These are phyloP conservation scores for Penicillium ochrochloron DNA, from an alignment of 495 filamentous ascomycete genomes.

Conservation along the genomic window DNA sequence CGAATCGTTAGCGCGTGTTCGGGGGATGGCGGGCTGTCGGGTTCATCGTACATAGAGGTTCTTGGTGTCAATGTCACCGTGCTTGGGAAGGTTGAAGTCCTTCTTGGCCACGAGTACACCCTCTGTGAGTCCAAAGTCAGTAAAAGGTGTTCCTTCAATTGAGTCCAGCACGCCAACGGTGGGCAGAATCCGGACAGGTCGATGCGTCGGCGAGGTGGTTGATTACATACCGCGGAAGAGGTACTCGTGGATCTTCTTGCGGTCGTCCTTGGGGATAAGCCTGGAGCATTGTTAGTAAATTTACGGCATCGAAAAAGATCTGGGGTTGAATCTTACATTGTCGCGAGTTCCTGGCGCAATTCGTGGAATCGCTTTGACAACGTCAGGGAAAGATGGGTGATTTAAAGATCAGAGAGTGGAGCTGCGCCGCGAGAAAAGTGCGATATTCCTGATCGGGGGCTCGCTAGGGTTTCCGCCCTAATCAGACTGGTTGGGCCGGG, in stretches of 20 bases:
- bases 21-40: neutral
- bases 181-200: neutral
- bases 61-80: slow-evolving; percentile 95
- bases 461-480: slow-evolving; percentile 48
- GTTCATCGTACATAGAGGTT: slow-evolving; percentile 75
- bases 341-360: slow-evolving; percentile 62
- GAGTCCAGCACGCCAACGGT: slow-evolving; percentile 10
- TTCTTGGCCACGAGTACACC: slow-evolving; percentile 99
- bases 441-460: slow-evolving; percentile 37
- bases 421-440: slow-evolving; percentile 47
- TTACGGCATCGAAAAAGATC: neutral
- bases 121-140: slow-evolving; percentile 59
- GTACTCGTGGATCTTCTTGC: slow-evolving; percentile 99
- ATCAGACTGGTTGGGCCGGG: slow-evolving; percentile 24
- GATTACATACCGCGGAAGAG: slow-evolving; percentile 86
- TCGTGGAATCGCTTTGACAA: slow-evolving; percentile 65
- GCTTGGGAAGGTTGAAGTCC: slow-evolving; percentile 93
- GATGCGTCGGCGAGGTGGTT: slow-evolving; percentile 25
- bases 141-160: slow-evolving; percentile 17
- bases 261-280: slow-evolving; percentile 99
- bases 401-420: slow-evolving; percentile 52
- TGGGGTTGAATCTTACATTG: slow-evolving; percentile 49
- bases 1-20: slow-evolving; percentile 8
- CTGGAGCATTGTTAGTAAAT: slow-evolving; percentile 48
- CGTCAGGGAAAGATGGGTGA: slow-evolving; percentile 42